A percentile compares a stretch with the other conserved stretches of the same genome.
These are phyloP conservation scores for Cercophora sp. DNA, from an alignment of 495 filamentous ascomycete genomes.

Conservation along the genomic window DNA sequence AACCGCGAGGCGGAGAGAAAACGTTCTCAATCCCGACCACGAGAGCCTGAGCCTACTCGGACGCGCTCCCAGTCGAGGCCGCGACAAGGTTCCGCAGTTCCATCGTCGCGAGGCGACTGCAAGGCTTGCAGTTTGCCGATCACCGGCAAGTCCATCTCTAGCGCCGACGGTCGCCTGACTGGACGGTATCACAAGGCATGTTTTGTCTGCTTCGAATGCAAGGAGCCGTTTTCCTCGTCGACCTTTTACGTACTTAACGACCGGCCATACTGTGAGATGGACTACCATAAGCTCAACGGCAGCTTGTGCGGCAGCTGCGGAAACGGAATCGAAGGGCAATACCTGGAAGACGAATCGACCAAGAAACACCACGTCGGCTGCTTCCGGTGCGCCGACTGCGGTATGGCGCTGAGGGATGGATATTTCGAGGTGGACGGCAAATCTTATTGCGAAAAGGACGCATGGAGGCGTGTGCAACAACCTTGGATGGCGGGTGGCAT, in stretches of 20 bases:
- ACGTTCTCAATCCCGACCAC: slow-evolving; percentile 18
- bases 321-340: slow-evolving; percentile 87
- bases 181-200: slow-evolving; percentile 92
- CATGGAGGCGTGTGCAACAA: slow-evolving; percentile 52
- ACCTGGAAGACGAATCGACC: slow-evolving; percentile 75
- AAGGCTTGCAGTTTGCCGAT: slow-evolving; percentile 77
- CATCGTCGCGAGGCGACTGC: slow-evolving; percentile 64
- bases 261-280: slow-evolving; percentile 81
- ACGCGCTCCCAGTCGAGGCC: not conserved
- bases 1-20: slow-evolving; percentile 2
- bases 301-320: slow-evolving; percentile 78
- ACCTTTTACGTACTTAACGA: slow-evolving; percentile 92
- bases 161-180: slow-evolving; percentile 87
- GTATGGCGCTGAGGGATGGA: slow-evolving; percentile 58
- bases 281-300: slow-evolving; percentile 89
- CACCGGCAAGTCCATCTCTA: slow-evolving; percentile 86
- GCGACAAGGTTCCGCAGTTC: not conserved
- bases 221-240: slow-evolving; percentile 73
- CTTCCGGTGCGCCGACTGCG: slow-evolving; percentile 71
- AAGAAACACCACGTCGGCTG: slow-evolving; percentile 85
- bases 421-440: slow-evolving; percentile 52
- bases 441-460: slow-evolving; percentile 82
- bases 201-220: slow-evolving; percentile 86
- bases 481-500: slow-evolving; percentile 17
- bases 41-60: slow-evolving; percentile 8